Evolutionary conservation across 2,329 filamentous ascomycete species (phyloP).

Genomic region (Arthrobotrys pseudoclavata): DNA sequence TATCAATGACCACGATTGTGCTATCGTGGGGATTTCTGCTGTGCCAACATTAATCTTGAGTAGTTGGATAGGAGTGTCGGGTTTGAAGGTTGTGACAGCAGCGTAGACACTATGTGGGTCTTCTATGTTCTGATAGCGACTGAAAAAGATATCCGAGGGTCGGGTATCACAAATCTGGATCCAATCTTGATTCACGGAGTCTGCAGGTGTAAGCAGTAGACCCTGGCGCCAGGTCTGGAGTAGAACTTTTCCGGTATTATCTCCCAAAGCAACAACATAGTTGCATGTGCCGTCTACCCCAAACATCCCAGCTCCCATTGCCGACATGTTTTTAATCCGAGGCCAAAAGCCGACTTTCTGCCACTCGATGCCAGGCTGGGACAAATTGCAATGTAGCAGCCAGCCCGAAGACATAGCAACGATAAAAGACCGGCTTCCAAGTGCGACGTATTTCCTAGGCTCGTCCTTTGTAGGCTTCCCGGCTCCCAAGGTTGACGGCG

Average conservation of each 20-base stretch:
- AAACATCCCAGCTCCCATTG: conserved; percentile 28
- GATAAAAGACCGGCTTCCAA: conserved; percentile 36
- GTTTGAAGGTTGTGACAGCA: conserved; percentile 50
- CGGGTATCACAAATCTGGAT: conserved; percentile 41
- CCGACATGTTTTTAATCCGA: conserved; percentile 39
- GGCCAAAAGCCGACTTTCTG: conserved; percentile 41
- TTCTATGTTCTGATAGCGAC: background rate
- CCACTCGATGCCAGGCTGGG: conserved; percentile 19
- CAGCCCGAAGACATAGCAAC: conserved; percentile 49
- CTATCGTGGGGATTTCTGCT: background rate
- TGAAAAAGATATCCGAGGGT: conserved; percentile 50
- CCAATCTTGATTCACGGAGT: conserved; percentile 26
- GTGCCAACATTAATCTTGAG: conserved; percentile 16
- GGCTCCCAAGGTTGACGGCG: background rate
- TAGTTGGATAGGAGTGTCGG: conserved; percentile 26
- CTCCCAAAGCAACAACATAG: conserved; percentile 37
- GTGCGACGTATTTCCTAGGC: conserved; percentile 49
- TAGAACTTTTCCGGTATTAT: conserved; percentile 37
- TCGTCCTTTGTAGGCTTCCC: conserved; percentile 34
- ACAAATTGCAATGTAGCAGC: conserved; percentile 46
- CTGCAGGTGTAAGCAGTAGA: background rate
- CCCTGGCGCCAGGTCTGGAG: background rate
- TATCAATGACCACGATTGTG: conserved; percentile 23
- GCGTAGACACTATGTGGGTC: background rate
- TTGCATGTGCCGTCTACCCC: background rate